These are phyloP conservation scores for Didymosphaeria variabile DNA, from an alignment of 2,329 filamentous ascomycete species.

Conservation along the genomic window DNA sequence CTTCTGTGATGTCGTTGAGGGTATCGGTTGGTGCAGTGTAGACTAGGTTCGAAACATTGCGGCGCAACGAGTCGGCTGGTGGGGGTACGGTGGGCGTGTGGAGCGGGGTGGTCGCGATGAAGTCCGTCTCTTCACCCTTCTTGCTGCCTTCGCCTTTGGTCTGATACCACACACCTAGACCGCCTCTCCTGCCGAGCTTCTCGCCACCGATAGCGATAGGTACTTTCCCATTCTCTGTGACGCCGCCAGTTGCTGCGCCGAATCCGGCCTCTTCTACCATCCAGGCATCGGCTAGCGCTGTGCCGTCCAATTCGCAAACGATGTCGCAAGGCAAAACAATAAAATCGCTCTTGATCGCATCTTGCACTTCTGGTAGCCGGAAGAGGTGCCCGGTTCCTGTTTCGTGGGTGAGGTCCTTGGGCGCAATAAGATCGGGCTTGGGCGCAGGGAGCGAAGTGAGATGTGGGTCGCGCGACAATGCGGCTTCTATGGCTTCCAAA, in stretches of 20 bases:
- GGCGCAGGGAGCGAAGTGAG: constrained; percentile 77
- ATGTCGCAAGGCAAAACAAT: constrained; percentile 92
- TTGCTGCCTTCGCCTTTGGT: constrained; percentile 79
- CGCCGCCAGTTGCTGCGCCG: constrained; percentile 64
- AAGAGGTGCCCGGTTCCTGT: constrained; percentile 91
- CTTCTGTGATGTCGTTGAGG: constrained; percentile 81
- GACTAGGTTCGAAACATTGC: constrained; percentile 79
- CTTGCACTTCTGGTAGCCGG: constrained; percentile 80
- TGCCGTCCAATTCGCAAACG: constrained; percentile 86
- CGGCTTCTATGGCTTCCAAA: constrained; percentile 71
- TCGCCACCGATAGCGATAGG: constrained; percentile 63
- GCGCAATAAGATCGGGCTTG: constrained; percentile 78
- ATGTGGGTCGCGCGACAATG: constrained; percentile 79
- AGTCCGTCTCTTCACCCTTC: constrained; percentile 93
- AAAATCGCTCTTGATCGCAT: constrained; percentile 84
- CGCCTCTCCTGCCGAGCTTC: constrained; percentile 73
- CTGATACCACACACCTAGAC: constrained; percentile 89
- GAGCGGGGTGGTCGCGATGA: constrained; percentile 80
- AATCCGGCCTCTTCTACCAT: constrained; percentile 83
- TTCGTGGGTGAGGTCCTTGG: constrained; percentile 77
- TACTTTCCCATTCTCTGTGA: constrained; percentile 53
- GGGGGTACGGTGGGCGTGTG: constrained; percentile 65
- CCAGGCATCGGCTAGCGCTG: constrained; percentile 87
- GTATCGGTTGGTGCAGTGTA: constrained; percentile 89
- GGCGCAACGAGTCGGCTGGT: constrained; percentile 71